Conservation (phyloP, 768 basidiomycete species). For the Tylopilus sp. region DNA sequence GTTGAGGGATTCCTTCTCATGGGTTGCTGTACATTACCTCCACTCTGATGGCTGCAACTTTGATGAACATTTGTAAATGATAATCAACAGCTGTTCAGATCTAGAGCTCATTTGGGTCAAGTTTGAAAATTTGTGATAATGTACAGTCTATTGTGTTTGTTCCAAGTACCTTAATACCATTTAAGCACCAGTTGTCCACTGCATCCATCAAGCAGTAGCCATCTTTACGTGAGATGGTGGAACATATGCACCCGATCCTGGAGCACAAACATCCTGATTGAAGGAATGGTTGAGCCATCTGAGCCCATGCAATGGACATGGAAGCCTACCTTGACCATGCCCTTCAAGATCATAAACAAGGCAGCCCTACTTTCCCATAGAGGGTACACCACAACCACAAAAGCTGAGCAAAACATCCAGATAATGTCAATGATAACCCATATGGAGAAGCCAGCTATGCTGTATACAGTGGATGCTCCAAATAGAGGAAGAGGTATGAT, state of each 20-base stretch:
- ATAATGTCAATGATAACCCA: constrained; percentile 83
- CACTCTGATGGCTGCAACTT: too few species aligned
- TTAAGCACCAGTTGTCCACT: not conserved
- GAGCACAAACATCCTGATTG: constrained; percentile 42
- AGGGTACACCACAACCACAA: constrained; percentile 80
- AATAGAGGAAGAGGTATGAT: constrained; percentile 85
- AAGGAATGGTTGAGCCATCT: not conserved
- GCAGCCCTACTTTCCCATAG: constrained; percentile 79
- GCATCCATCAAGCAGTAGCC: constrained; percentile 1
- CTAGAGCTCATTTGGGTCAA: too few species aligned
- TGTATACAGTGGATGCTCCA: constrained; percentile 72
- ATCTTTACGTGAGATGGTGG: not conserved
- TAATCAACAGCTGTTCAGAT: too few species aligned
- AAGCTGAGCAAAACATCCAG: constrained; percentile 78
- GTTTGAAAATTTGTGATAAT: too few species aligned
- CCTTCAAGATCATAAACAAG: constrained; percentile 52
- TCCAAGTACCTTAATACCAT: not conserved
- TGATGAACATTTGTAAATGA: too few species aligned
- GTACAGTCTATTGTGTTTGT: too few species aligned
- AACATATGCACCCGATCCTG: constrained; percentile 40
- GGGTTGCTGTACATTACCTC: too few species aligned
- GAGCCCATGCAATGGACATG: not conserved
- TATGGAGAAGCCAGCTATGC: constrained; percentile 58
- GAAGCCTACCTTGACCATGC: constrained; percentile 57
- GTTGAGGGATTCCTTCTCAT: too few species aligned